These are phyloP conservation scores for Carpinus viminea DNA, from an alignment of 306 rosid genomes.

Conservation along the genomic window DNA sequence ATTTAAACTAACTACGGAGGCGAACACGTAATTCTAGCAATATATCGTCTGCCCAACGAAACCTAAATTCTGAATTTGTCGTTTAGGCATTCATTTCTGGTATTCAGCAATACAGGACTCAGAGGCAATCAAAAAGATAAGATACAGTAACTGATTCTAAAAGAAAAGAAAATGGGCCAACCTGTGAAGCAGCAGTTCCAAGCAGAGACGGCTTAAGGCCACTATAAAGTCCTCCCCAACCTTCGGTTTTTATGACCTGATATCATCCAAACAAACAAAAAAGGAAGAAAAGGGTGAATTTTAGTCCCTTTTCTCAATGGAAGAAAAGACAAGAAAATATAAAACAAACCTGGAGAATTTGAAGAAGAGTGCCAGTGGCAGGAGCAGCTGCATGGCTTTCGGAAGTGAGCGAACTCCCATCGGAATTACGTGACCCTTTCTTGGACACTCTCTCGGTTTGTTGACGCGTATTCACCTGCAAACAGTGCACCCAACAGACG, in stretches of 20 bases:
- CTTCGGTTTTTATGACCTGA: conserved; percentile 65
- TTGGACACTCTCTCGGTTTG: conserved; percentile 80
- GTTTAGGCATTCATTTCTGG: not conserved
- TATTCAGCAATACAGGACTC: not conserved
- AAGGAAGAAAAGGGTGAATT: not conserved
- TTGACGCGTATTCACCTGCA: conserved; percentile 81
- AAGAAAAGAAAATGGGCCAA: conserved; percentile 2
- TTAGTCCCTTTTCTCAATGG: not conserved
- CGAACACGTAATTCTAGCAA: not conserved
- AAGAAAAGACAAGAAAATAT: not conserved
- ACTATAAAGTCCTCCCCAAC: conserved; percentile 88
- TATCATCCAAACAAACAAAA: not conserved
- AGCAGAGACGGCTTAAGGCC: conserved; percentile 86
- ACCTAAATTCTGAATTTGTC: not conserved
- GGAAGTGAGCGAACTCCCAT: conserved; percentile 17
- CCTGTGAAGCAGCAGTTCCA: conserved; percentile 94
- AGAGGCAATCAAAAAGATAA: not conserved
- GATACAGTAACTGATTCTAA: not conserved
- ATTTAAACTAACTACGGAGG: not conserved
- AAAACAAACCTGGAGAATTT: conserved; percentile 60
- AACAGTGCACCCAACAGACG: not conserved
- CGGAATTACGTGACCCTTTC: conserved; percentile 19
- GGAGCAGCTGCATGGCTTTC: conserved; percentile 22
- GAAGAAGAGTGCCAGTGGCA: conserved; percentile 49
- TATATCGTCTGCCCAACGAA: not conserved